Evolutionary conservation across 805 yeast genomes (phyloP).

Genomic region (Saccharomycodes ludwigii): DNA sequence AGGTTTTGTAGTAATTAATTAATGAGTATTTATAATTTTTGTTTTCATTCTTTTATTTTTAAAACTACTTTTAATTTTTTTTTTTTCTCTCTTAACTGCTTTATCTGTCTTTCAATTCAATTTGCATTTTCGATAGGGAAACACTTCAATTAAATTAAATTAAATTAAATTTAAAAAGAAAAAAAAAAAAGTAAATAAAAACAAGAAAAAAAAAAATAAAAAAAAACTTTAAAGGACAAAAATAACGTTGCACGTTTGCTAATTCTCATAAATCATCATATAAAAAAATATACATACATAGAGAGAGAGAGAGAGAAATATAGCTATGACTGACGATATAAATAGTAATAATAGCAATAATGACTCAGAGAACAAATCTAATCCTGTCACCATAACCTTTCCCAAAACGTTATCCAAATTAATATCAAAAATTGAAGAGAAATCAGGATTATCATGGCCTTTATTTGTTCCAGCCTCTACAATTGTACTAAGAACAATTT

Average conservation of each 20-base stretch:
- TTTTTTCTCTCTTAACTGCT: too few species aligned
- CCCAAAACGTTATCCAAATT: conserved; percentile 16
- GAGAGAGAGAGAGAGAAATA: too few species aligned
- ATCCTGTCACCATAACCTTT: conserved; percentile 7
- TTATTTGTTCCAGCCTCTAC: conserved; percentile 66
- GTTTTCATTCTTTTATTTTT: too few species aligned
- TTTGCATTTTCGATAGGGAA: neutral
- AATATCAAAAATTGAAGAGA: conserved; percentile 37
- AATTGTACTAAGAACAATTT: conserved; percentile 43
- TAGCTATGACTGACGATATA: too few species aligned
- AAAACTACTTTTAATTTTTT: too few species aligned
- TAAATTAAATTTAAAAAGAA: conserved; percentile 2
- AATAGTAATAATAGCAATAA: neutral
- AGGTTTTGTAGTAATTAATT: neutral
- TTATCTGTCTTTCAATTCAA: too few species aligned
- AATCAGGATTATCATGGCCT: conserved; percentile 73
- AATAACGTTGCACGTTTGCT: too few species aligned
- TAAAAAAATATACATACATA: too few species aligned
- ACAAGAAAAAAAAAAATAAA: neutral
- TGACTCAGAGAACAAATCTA: conserved; percentile 4
- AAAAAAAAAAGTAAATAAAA: too few species aligned
- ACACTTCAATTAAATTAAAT: too few species aligned
- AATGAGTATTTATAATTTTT: neutral
- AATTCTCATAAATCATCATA: too few species aligned
- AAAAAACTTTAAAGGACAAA: too few species aligned